Base-by-base conservation (phyloP, 805 yeast genomes). In the Spathaspora gorwiae region DNA sequence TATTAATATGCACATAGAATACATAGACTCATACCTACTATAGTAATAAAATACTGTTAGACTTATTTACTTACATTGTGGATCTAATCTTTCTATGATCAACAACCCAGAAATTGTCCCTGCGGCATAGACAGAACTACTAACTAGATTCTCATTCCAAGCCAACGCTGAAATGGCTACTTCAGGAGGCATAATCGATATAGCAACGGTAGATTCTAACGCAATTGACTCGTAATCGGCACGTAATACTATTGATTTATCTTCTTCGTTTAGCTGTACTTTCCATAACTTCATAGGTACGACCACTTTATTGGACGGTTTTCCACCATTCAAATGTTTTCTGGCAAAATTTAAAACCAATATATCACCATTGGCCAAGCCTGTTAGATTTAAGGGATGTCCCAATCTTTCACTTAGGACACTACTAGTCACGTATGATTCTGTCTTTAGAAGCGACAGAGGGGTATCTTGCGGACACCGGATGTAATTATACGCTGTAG, bases 81-180 rank as follows among this genome's bases (percentile, higher is more conserved):
- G 57, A 46, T 68, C 73, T 33, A 72, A 52, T 43, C 69, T 54
- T 47, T 73, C 78, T 12, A 80, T 44, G 0, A 83, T 54, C 3
- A 82, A 45, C 13, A 82, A 50, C 0, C 87, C 87, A 2, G 73
- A 56, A 2, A 73, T 67, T 0, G 78, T 63, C 1, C 79, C 81
- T 2, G 79, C 79, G 1, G 81, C 78, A 53, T 80, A 78, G 63
- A 76, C 33, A 57, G 80, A 47, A 69, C 82, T 48, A 47, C 63
- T 57, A 33, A 39, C 47, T 3, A 57, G 39, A 41, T 67, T 71
- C 45, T 78, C 83, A 57, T 76, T 77, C 94, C 92, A 86, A 24
- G 74, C 73, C 1, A 78, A 42, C 2, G 76, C 52, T 0, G 80
- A 71, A 6, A 85, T 62, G 12, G 68, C 60, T 1, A 81, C 72